Percentiles rank a stretch among this genome's conserved stretches.
Evolutionary conservation across 2,329 filamentous ascomycete species (phyloP).

Genomic region (Aureobasidium sp.): DNA sequence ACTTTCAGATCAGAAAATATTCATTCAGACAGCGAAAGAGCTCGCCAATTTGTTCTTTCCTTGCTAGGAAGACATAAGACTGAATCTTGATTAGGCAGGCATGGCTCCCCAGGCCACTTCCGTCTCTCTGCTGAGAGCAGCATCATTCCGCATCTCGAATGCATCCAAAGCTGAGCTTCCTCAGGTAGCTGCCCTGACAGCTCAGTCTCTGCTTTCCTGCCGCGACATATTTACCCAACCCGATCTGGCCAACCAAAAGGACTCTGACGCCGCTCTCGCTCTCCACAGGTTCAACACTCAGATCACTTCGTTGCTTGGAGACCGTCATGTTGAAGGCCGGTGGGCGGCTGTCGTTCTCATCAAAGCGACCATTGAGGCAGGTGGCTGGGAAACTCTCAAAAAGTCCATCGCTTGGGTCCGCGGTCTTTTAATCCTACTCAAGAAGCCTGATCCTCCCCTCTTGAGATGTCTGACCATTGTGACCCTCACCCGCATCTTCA

Average conservation of each 20-base stretch:
- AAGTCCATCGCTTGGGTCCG: conserved; percentile 69
- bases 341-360: conserved; percentile 72
- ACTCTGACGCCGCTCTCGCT: conserved; percentile 59
- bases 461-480: conserved; percentile 72
- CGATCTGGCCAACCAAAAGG: conserved; percentile 50
- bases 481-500: conserved; percentile 75
- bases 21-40: background rate
- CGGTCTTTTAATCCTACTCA: conserved; percentile 66
- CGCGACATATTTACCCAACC: conserved; percentile 55
- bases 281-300: conserved; percentile 78
- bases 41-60: background rate
- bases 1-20: conserved; percentile 2
- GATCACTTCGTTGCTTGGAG: conserved; percentile 69
- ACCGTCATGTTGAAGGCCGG: conserved; percentile 64
- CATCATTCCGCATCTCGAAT: conserved; percentile 64
- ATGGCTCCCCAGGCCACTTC: conserved; percentile 15
- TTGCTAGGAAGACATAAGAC: background rate
- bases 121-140: conserved; percentile 49
- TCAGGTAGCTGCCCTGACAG: conserved; percentile 62
- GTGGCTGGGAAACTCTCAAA: conserved; percentile 75
- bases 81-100: background rate
- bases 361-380: conserved; percentile 74
- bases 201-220: conserved; percentile 48
- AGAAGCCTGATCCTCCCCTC: conserved; percentile 69
- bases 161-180: conserved; percentile 68